Evolutionary conservation across 495 filamentous ascomycete species (phyloP).

Genomic region (Pseudomonodictys pantanalensis): DNA sequence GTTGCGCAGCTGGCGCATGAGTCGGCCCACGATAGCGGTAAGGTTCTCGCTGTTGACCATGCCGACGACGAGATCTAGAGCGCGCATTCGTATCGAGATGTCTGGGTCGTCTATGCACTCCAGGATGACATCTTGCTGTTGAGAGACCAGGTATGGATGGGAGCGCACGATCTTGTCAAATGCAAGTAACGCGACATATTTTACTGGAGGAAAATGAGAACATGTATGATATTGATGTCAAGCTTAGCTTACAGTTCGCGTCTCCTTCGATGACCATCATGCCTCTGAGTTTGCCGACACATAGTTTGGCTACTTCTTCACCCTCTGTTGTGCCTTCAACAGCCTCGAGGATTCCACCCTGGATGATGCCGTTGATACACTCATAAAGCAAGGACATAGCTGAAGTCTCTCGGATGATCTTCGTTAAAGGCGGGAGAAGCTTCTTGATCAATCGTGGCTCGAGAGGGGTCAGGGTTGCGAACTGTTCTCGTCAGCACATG

Average conservation of each 20-base stretch:
- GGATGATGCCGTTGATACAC: constrained; percentile 97
- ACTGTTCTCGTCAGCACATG: constrained; percentile 51
- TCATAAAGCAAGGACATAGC: constrained; percentile 97
- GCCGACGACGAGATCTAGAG: constrained; percentile 82
- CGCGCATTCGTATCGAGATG: constrained; percentile 92
- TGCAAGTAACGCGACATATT: constrained; percentile 93
- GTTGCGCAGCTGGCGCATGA: constrained; percentile 75
- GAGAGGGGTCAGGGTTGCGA: constrained; percentile 88
- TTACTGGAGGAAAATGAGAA: constrained; percentile 56
- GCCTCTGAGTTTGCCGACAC: constrained; percentile 85
- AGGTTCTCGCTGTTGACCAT: constrained; percentile 88
- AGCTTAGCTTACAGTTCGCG: constrained; percentile 69
- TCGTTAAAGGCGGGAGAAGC: constrained; percentile 88
- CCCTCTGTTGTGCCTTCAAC: constrained; percentile 71
- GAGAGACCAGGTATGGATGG: constrained; percentile 79
- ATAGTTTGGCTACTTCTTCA: constrained; percentile 91
- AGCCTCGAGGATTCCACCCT: constrained; percentile 85
- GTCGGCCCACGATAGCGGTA: constrained; percentile 74
- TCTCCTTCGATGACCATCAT: constrained; percentile 93
- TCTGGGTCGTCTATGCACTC: constrained; percentile 93
- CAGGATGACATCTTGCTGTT: constrained; percentile 93
- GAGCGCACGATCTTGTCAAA: constrained; percentile 90
- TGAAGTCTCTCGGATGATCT: constrained; percentile 86
- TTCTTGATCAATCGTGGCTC: constrained; percentile 90
- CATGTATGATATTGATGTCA: neutral